These are phyloP conservation scores for Lentinula boryana DNA, from an alignment of 768 basidiomycete species.

Conservation along the genomic window DNA sequence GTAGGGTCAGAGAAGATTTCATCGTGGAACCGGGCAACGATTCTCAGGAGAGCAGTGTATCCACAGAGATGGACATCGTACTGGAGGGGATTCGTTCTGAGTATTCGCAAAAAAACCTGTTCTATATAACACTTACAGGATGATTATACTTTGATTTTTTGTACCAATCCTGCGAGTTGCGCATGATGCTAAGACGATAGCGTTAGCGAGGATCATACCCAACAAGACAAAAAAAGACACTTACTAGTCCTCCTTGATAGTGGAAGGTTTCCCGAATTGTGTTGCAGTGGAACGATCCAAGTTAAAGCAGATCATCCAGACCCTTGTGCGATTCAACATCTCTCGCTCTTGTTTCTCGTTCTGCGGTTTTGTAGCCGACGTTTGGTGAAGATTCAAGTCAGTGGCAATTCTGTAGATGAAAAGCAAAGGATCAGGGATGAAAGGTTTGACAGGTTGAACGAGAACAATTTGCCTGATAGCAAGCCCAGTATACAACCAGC, in stretches of 20 bases:
- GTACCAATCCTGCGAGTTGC: slow-evolving; percentile 73
- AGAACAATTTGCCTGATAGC: slow-evolving; percentile 56
- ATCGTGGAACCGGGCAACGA: slow-evolving; percentile 71
- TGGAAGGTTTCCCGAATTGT: slow-evolving; percentile 86
- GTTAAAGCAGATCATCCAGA: slow-evolving; percentile 90
- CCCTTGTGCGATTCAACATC: slow-evolving; percentile 76
- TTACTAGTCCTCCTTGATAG: slow-evolving; percentile 80
- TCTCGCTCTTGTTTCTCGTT: slow-evolving; percentile 77
- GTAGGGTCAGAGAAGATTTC: slow-evolving; percentile 69
- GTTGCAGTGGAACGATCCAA: slow-evolving; percentile 84
- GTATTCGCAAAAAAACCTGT: too few species aligned
- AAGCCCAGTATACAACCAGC: slow-evolving; percentile 85
- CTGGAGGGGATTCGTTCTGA: slow-evolving; percentile 22
- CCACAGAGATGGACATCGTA: slow-evolving; percentile 74
- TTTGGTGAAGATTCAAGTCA: slow-evolving; percentile 80
- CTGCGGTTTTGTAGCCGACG: slow-evolving; percentile 50
- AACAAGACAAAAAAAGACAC: slow-evolving; percentile 14
- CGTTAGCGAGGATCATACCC: not conserved
- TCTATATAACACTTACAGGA: slow-evolving; percentile 29
- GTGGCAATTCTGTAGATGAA: slow-evolving; percentile 61
- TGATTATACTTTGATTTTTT: slow-evolving; percentile 59
- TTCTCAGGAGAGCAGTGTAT: slow-evolving; percentile 62
- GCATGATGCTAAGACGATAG: slow-evolving; percentile 43
- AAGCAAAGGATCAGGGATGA: not conserved
- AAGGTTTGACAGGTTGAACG: not conserved